A percentile compares a stretch with the other conserved stretches of the same genome.
phyloP scores from a whole-genome alignment of 1,284 basidiomycete species.

The Xanthoconium separans region DNA sequence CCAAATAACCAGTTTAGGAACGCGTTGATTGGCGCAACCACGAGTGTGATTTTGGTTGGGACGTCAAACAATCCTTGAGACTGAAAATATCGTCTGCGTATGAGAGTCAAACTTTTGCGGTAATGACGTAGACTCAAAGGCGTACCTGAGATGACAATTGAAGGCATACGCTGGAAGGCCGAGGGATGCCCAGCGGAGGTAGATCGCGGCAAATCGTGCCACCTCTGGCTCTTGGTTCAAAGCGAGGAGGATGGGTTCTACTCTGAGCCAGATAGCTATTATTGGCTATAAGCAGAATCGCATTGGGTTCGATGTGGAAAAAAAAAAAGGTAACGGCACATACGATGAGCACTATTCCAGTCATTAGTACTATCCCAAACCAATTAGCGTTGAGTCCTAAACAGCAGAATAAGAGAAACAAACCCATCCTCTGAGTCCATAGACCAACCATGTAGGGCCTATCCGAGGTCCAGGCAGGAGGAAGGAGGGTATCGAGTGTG shows the following conservation, averaged over 20 bases:
- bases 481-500: constrained; percentile 88
- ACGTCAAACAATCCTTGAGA: constrained; percentile 86
- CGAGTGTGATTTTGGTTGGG: constrained; percentile 82
- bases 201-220: constrained; percentile 74
- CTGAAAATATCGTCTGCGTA: constrained; percentile 79
- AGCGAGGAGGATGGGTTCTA: constrained; percentile 76
- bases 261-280: constrained; percentile 74
- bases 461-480: constrained; percentile 87
- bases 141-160: constrained; percentile 66
- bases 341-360: constrained; percentile 58
- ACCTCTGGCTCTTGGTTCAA: constrained; percentile 90
- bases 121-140: constrained; percentile 10
- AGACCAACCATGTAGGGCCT: constrained; percentile 86
- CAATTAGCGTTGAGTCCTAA: constrained; percentile 5
- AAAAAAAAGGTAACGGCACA: constrained; percentile 25
- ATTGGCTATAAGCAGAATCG: constrained; percentile 53
- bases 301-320: neutral
- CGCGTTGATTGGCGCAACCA: constrained; percentile 87
- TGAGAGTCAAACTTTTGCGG: neutral
- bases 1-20: constrained; percentile 87
- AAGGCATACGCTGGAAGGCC: constrained; percentile 91
- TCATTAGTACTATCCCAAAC: constrained; percentile 60
- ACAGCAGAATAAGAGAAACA: constrained; percentile 20
- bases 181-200: constrained; percentile 76
- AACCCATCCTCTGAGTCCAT: constrained; percentile 87